These are phyloP conservation scores for Cryphonectria nitschkei DNA, from an alignment of 2,329 filamentous ascomycete genomes.

Conservation along the genomic window DNA sequence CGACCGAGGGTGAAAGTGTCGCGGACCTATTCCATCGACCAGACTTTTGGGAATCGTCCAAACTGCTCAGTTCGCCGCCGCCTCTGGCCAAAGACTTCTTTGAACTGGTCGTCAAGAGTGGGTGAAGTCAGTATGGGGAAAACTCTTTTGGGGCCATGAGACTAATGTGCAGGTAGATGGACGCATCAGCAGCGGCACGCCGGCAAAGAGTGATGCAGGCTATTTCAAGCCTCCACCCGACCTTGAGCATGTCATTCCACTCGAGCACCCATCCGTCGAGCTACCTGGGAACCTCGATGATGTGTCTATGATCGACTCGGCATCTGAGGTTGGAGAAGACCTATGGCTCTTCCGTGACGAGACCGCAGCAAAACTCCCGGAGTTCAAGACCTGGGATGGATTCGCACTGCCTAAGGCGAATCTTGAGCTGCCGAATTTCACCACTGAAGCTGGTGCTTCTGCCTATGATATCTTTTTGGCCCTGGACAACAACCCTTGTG, in stretches of 20 bases:
- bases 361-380: slow-evolving; percentile 37
- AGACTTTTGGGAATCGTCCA: slow-evolving; percentile 61
- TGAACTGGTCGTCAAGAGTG: slow-evolving; percentile 43
- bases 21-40: slow-evolving; percentile 66
- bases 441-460: slow-evolving; percentile 69
- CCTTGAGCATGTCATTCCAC: slow-evolving; percentile 28
- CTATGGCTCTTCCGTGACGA: slow-evolving; percentile 53
- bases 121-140: neutral
- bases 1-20: slow-evolving; percentile 47
- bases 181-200: slow-evolving; percentile 9
- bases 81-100: slow-evolving; percentile 45
- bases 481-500: slow-evolving; percentile 45
- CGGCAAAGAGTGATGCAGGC: slow-evolving; percentile 7
- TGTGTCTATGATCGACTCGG: slow-evolving; percentile 13
- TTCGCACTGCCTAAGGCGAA: slow-evolving; percentile 55
- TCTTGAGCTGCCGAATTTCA: slow-evolving; percentile 50
- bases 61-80: slow-evolving; percentile 45
- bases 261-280: slow-evolving; percentile 12
- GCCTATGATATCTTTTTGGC: slow-evolving; percentile 67
- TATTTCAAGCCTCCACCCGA: slow-evolving; percentile 44
- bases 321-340: slow-evolving; percentile 37
- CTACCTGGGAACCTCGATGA: slow-evolving; percentile 4
- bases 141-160: neutral
- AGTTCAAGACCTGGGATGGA: slow-evolving; percentile 70
- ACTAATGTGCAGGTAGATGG: slow-evolving; percentile 13